These are phyloP conservation scores for Pseudopithomyces chartarum DNA, from an alignment of 2,329 filamentous ascomycete species.

Conservation along the genomic window DNA sequence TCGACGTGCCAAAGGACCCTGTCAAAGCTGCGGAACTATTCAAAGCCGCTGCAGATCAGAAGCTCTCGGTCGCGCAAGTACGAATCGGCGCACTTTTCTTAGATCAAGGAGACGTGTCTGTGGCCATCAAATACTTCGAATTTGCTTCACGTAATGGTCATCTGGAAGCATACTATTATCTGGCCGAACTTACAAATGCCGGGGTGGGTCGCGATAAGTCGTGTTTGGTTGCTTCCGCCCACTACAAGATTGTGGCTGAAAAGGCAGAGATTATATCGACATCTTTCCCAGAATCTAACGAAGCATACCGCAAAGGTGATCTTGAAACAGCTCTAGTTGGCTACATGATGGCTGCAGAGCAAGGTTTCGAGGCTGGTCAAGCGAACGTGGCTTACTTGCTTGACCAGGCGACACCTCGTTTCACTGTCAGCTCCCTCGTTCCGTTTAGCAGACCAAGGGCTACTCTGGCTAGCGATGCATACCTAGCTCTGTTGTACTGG, in stretches of 20 bases:
- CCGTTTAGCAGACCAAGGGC: constrained; percentile 50
- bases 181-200: constrained; percentile 83
- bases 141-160: constrained; percentile 80
- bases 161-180: constrained; percentile 89
- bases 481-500: constrained; percentile 87
- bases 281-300: constrained; percentile 81
- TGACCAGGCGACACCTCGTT: constrained; percentile 63
- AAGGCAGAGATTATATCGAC: constrained; percentile 88
- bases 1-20: constrained; percentile 72
- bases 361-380: constrained; percentile 88
- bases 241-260: constrained; percentile 87
- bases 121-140: constrained; percentile 86
- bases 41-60: constrained; percentile 78
- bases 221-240: constrained; percentile 75
- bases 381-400: constrained; percentile 88
- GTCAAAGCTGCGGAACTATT: constrained; percentile 76
- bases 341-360: constrained; percentile 87
- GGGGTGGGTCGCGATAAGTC: constrained; percentile 80
- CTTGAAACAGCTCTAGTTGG: constrained; percentile 78
- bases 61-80: constrained; percentile 79
- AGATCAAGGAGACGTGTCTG: constrained; percentile 82
- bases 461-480: constrained; percentile 61
- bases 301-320: constrained; percentile 79
- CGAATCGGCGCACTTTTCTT: constrained; percentile 83
- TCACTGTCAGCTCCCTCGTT: constrained; percentile 60